Conservation (phyloP, 257 asterid species). For the Forsythia viridissima region DNA sequence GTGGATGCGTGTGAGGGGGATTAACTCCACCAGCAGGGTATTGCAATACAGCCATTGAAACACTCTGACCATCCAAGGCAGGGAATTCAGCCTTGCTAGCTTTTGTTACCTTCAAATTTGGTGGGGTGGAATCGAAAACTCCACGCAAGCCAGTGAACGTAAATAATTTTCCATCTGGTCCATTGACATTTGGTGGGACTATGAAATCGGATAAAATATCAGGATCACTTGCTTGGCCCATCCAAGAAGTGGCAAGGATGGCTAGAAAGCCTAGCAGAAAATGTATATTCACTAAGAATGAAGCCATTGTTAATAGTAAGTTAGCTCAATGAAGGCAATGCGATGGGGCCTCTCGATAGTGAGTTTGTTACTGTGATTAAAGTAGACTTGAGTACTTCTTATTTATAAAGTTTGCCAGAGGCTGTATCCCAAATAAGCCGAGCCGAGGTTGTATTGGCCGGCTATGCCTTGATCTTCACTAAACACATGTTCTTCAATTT, state of each 20-base stretch:
- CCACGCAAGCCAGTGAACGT: constrained; percentile 11
- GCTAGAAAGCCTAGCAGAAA: not conserved
- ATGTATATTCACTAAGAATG: not conserved
- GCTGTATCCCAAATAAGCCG: not conserved
- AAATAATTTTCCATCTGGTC: not conserved
- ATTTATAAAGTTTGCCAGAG: not conserved
- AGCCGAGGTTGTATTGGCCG: not conserved
- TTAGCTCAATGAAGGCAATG: not conserved
- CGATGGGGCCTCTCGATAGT: not conserved
- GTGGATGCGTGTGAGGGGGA: not conserved
- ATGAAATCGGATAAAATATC: constrained; percentile 4
- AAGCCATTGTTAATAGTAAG: not conserved
- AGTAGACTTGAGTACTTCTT: not conserved
- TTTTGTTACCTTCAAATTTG: constrained; percentile 6
- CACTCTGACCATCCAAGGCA: not conserved
- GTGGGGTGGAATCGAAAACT: not conserved
- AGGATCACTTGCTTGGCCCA: constrained; percentile 6
- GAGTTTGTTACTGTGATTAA: not conserved
- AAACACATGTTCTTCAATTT: not conserved
- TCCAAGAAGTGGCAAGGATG: constrained; percentile 6
- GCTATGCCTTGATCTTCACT: not conserved
- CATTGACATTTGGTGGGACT: not conserved
- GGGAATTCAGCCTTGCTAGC: not conserved
- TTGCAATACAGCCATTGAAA: not conserved
- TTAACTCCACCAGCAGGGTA: not conserved